Evolutionary conservation across 2,329 filamentous ascomycete species (phyloP).

Genomic region (Colletotrichum camelliae): DNA sequence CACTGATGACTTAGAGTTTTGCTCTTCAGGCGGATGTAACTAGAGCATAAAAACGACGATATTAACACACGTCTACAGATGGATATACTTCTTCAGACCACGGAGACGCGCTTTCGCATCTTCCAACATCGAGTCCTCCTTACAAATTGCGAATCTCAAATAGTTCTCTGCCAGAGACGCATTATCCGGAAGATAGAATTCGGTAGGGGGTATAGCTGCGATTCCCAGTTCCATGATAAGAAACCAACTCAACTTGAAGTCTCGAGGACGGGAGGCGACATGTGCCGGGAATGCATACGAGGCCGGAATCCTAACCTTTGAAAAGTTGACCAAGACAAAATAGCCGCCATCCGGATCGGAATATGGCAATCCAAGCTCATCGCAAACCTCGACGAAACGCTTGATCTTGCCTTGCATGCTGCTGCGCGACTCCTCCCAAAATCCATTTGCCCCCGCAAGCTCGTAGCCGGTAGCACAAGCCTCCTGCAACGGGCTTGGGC

Average conservation of each 20-base stretch:
- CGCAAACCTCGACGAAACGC: constrained; percentile 82
- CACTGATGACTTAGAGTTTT: too few relatives aligned
- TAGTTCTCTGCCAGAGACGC: constrained; percentile 90
- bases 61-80: background rate
- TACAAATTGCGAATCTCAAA: constrained; percentile 94
- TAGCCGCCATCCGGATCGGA: constrained; percentile 96
- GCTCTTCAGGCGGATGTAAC: too few relatives aligned
- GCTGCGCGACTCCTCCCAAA: constrained; percentile 82
- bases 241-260: constrained; percentile 97
- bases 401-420: constrained; percentile 93
- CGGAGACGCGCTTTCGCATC: constrained; percentile 77
- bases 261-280: constrained; percentile 83
- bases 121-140: constrained; percentile 85
- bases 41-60: too few relatives aligned
- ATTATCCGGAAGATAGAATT: constrained; percentile 91
- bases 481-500: constrained; percentile 92
- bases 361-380: constrained; percentile 78
- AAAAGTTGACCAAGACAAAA: constrained; percentile 94
- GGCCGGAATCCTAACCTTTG: constrained; percentile 81
- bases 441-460: constrained; percentile 80
- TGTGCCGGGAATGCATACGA: constrained; percentile 90
- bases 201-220: constrained; percentile 93
- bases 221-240: constrained; percentile 95
- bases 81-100: constrained; percentile 75
- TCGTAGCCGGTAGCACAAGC: constrained; percentile 86